A percentile compares a stretch with the other conserved stretches of the same genome.
phyloP scores from a whole-genome alignment of 768 basidiomycete species.

The Kwoniella mangroviensis region DNA sequence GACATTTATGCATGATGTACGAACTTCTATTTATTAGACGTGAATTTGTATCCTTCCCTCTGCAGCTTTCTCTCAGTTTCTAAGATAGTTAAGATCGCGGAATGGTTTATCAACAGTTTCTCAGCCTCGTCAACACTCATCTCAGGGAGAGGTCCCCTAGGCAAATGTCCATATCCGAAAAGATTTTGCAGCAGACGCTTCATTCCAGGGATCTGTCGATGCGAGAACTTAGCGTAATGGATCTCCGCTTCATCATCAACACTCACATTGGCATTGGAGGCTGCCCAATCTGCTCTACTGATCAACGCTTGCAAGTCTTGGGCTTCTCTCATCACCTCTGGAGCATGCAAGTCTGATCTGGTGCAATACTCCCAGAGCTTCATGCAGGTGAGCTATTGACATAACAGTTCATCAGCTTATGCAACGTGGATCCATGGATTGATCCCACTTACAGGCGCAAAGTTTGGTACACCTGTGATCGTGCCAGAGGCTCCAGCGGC shows the following conservation, averaged over 20 bases:
- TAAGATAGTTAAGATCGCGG: neutral
- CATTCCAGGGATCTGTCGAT: neutral
- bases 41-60: neutral
- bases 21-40: neutral
- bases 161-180: neutral
- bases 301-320: neutral
- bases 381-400: neutral
- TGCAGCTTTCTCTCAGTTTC: neutral
- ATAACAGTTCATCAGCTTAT: neutral
- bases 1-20: neutral
- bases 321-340: neutral
- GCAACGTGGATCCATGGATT: neutral
- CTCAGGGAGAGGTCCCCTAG: neutral
- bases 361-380: neutral
- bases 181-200: neutral
- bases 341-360: neutral
- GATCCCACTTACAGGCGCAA: neutral
- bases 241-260: neutral
- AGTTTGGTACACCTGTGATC: neutral
- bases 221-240: neutral
- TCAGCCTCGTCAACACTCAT: neutral
- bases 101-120: neutral
- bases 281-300: neutral
- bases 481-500: neutral
- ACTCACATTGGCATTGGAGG: neutral